Evolutionary conservation across 805 yeast species (phyloP).

Genomic region (Saturnispora serradocipensis): DNA sequence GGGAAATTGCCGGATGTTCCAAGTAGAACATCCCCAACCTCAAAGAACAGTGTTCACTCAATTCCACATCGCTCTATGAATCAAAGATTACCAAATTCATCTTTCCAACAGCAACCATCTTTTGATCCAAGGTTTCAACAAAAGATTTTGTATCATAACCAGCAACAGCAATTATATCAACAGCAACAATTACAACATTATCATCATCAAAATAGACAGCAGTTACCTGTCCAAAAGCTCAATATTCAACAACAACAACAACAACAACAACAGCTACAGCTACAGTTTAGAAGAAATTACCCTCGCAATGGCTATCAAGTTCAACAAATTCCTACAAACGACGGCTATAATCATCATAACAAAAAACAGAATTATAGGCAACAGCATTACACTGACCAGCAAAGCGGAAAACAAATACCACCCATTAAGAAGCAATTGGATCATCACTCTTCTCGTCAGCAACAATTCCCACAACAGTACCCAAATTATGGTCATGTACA

Average conservation of each 20-base stretch:
- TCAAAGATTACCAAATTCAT: conserved; percentile 1
- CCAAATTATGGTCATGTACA: neutral
- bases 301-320: neutral
- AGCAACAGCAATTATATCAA: conserved; percentile 2
- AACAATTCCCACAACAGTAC: conserved; percentile 9
- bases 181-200: neutral
- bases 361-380: neutral
- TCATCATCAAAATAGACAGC: neutral
- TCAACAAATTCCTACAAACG: neutral
- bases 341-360: neutral
- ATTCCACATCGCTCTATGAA: neutral
- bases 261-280: conserved; percentile 1
- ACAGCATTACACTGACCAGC: neutral
- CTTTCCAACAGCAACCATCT: neutral
- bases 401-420: neutral
- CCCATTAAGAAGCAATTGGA: neutral
- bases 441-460: neutral
- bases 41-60: neutral
- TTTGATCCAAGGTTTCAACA: neutral
- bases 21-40: neutral
- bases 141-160: neutral
- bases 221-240: neutral
- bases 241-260: neutral
- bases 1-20: conserved; percentile 1
- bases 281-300: neutral